These are phyloP conservation scores for Litchi chinensis DNA, from an alignment of 345 rosid species.

Conservation along the genomic window DNA sequence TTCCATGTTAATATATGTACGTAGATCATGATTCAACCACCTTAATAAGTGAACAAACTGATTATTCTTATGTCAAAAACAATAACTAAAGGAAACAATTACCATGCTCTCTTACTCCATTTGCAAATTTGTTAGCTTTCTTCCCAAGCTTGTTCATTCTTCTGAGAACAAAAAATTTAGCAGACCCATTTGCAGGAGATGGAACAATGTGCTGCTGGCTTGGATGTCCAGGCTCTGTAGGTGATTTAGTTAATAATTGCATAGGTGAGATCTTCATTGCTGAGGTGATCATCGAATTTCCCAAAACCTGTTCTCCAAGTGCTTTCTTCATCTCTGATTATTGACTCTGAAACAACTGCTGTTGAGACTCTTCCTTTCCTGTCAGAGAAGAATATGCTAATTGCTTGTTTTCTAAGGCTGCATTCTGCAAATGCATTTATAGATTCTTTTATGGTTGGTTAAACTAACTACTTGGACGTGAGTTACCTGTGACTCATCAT, in stretches of 20 bases:
- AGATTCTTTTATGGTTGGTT: not conserved
- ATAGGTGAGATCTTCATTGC: not conserved
- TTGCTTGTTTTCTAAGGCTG: not conserved
- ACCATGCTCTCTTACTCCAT: conserved; percentile 5
- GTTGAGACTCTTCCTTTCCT: too few relatives aligned
- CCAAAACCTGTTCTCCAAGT: not conserved
- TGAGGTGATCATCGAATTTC: not conserved
- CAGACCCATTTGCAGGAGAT: not conserved
- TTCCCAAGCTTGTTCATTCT: conserved; percentile 5
- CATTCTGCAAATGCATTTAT: not conserved
- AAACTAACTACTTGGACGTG: not conserved
- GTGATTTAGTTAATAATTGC: not conserved
- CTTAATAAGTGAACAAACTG: too few relatives aligned
- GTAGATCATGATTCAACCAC: too few relatives aligned
- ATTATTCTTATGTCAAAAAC: too few relatives aligned
- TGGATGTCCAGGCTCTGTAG: not conserved
- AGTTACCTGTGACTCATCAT: not conserved
- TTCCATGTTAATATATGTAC: too few relatives aligned
- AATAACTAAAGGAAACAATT: too few relatives aligned
- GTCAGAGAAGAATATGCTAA: not conserved
- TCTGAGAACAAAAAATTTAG: not conserved
- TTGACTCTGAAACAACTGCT: too few relatives aligned
- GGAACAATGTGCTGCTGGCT: not conserved
- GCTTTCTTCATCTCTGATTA: not conserved
- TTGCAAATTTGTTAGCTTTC: conserved; percentile 1